Base-by-base conservation (phyloP, 1,284 basidiomycete genomes). In the Moniliella sp. region DNA sequence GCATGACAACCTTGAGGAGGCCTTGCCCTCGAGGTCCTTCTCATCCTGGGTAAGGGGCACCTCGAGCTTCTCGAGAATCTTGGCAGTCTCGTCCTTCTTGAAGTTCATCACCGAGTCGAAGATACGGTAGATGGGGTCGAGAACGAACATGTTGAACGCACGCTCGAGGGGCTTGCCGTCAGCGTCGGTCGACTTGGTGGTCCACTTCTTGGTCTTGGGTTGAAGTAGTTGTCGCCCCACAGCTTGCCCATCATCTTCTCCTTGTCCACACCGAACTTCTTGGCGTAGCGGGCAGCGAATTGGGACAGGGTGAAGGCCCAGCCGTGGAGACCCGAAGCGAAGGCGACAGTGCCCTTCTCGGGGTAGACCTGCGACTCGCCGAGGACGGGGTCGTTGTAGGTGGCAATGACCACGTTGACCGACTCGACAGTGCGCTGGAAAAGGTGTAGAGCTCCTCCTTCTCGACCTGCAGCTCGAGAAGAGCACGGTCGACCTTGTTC, bases 151-250 rank as follows among this genome's bases (percentile, higher is more conserved):
- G 63, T 63, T 64, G 62, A 64, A 64, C 40, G 61, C 63, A 50
- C 64, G 63, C 62, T 65, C 91, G 43, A 91, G 76, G 15, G 64
- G 66, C 63, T 86, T 84, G 61, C 82, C 83, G 54, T 88, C 80
- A 39, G 74, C 71, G 52, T 76, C 76, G 21, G 65, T 67, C 50
- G 65, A 50, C 64, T 78, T 79, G 43, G 78, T 83, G 33, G 80
- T 71, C 91, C 91, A 97, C 68, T 99, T 97, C 66, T 77, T 78
- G 40, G 88, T 94, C 48, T 77, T 73, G 46, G 80, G 72, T 97
- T 97, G 73, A 97, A 97, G 71, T 69, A 97, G 72, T 94, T 94
- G 72, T 99, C 91, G 40, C 91, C 91, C 91, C 91, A 97, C 36
- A 97, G 76, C 69, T 82, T 91, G 55, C 63, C 59, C 78, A 97